Percentiles rank a stretch among this genome's conserved stretches.
phyloP scores from a whole-genome alignment of 352 stramenopile species.

The Elongisporangium senticosum region DNA sequence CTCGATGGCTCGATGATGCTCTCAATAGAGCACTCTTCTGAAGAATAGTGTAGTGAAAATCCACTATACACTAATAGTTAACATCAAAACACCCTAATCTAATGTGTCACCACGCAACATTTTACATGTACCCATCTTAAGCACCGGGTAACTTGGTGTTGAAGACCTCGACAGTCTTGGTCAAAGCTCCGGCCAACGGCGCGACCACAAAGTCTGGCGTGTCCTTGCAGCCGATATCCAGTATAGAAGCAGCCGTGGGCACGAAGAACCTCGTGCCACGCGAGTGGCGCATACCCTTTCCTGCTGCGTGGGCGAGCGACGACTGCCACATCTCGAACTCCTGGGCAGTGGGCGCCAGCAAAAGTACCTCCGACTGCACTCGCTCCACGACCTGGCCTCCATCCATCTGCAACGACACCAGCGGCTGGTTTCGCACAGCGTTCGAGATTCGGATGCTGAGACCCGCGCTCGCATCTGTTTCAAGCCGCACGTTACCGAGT shows the following conservation, averaged over 20 bases:
- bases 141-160: conserved; percentile 52
- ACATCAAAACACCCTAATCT: background rate
- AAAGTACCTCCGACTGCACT: conserved; percentile 73
- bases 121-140: background rate
- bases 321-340: conserved; percentile 89
- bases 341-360: conserved; percentile 53
- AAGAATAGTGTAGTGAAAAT: background rate
- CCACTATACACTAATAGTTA: too few species aligned
- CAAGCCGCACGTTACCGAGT: conserved; percentile 65
- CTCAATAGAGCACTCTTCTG: background rate
- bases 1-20: background rate
- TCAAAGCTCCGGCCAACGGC: conserved; percentile 63
- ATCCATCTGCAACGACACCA: conserved; percentile 79
- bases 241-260: conserved; percentile 66
- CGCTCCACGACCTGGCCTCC: conserved; percentile 76
- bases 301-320: conserved; percentile 72
- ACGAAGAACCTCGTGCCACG: conserved; percentile 81
- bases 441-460: conserved; percentile 76
- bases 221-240: conserved; percentile 75
- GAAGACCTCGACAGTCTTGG: conserved; percentile 83
- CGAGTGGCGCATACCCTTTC: conserved; percentile 75
- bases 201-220: conserved; percentile 77
- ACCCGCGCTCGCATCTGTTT: conserved; percentile 40
- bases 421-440: conserved; percentile 35
- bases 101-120: background rate